phyloP scores from a whole-genome alignment of 495 filamentous ascomycete genomes.

The Lophium mytilinum region DNA sequence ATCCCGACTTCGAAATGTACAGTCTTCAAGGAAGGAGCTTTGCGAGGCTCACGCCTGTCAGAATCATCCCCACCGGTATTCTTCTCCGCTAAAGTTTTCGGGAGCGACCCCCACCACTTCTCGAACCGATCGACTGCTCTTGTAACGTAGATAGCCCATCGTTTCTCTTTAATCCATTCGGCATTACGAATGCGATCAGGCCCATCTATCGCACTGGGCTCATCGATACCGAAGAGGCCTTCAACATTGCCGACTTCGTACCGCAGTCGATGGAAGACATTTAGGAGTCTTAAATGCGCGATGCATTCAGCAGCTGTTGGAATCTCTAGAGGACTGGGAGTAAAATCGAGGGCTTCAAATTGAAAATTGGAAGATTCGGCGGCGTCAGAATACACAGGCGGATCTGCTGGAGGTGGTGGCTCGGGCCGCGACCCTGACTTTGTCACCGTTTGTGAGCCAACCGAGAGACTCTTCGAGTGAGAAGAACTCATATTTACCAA shows the following conservation, averaged over 20 bases:
- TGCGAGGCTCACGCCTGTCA: no score
- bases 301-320: conserved; percentile 45
- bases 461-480: background rate
- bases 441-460: background rate
- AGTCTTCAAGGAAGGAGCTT: background rate
- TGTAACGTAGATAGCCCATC: conserved; percentile 70
- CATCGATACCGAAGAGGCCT: conserved; percentile 54
- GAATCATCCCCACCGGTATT: no score
- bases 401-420: background rate
- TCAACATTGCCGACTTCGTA: conserved; percentile 56
- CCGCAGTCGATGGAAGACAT: conserved; percentile 58
- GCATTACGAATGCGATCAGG: background rate
- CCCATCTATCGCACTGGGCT: background rate
- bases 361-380: background rate
- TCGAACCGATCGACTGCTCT: conserved; percentile 68
- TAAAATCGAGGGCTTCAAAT: conserved; percentile 9
- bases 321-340: conserved; percentile 8
- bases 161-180: conserved; percentile 60
- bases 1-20: conserved; percentile 5
- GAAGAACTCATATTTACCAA: background rate
- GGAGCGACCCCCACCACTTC: conserved; percentile 53
- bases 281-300: conserved; percentile 70
- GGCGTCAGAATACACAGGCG: background rate
- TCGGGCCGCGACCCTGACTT: background rate
- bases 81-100: background rate